Conservation (phyloP, 768 basidiomycete species). For the Gloeostereum incarnatum region DNA sequence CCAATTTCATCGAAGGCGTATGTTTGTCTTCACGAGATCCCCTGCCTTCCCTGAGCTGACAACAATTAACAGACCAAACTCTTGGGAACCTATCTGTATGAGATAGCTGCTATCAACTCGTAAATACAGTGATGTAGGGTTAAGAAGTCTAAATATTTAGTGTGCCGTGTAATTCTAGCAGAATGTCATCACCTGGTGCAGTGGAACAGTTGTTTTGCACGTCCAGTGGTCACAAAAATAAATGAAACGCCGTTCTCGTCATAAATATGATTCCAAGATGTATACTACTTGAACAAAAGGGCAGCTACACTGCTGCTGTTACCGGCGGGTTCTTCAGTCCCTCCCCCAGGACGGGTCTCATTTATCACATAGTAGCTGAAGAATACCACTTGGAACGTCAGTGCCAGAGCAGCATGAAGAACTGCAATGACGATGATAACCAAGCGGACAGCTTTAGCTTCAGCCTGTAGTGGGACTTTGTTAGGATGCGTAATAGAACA, state of each 20-base stretch:
- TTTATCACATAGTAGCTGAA: conserved; percentile 43
- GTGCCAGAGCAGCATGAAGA: conserved; percentile 72
- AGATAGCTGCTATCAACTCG: no score
- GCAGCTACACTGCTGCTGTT: neutral
- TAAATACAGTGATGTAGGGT: no score
- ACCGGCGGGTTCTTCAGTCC: neutral
- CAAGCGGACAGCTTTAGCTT: conserved; percentile 78
- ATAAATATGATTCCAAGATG: no score
- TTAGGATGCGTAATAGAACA: neutral
- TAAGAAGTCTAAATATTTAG: no score
- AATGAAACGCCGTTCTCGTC: no score
- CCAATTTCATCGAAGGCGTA: conserved; percentile 61
- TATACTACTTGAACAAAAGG: no score
- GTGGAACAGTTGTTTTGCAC: no score
- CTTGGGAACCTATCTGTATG: conserved; percentile 52
- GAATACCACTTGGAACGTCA: conserved; percentile 78
- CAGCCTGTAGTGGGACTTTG: conserved; percentile 42
- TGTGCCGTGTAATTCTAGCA: no score
- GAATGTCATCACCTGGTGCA: no score
- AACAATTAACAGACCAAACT: conserved; percentile 29
- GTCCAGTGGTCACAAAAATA: no score
- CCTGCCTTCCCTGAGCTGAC: neutral
- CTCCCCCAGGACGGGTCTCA: conserved; percentile 31
- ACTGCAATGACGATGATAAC: conserved; percentile 67
- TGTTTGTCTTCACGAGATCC: conserved; percentile 8